Conservation (phyloP, 2,329 filamentous ascomycete species). For the Tolypocladium tundrense region DNA sequence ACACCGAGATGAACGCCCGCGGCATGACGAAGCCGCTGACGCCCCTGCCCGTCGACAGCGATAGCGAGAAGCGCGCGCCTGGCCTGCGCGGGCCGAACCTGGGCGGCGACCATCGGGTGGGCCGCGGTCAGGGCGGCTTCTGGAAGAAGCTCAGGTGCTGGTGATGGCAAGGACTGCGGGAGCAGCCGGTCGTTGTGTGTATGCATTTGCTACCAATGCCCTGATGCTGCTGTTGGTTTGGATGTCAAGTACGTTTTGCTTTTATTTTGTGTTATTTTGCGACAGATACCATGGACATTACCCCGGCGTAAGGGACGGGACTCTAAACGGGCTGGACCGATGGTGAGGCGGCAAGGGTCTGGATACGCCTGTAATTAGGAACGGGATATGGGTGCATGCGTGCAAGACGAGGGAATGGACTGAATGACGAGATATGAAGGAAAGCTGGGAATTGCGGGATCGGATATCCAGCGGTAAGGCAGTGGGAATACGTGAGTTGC, state of each 20-base stretch:
- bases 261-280: background rate
- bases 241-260: background rate
- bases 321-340: background rate
- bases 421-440: background rate
- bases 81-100: conserved; percentile 33
- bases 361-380: background rate
- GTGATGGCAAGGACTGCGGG: conserved; percentile 19
- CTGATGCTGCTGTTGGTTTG: background rate
- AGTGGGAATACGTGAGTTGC: background rate
- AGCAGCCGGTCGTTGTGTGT: background rate
- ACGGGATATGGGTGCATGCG: background rate
- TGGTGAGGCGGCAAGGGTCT: background rate
- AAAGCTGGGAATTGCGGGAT: background rate
- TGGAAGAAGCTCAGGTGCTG: conserved; percentile 48
- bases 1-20: conserved; percentile 33
- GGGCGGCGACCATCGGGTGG: conserved; percentile 31
- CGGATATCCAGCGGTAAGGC: background rate
- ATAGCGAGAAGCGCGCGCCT: conserved; percentile 34
- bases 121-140: conserved; percentile 34
- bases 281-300: conserved; percentile 1
- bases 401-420: background rate
- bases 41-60: conserved; percentile 32
- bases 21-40: conserved; percentile 50
- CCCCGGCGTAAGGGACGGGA: background rate
- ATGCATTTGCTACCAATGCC: background rate